Evolutionary conservation across 768 basidiomycete genomes (phyloP).

Genomic region (Leccinum pellstonianum): DNA sequence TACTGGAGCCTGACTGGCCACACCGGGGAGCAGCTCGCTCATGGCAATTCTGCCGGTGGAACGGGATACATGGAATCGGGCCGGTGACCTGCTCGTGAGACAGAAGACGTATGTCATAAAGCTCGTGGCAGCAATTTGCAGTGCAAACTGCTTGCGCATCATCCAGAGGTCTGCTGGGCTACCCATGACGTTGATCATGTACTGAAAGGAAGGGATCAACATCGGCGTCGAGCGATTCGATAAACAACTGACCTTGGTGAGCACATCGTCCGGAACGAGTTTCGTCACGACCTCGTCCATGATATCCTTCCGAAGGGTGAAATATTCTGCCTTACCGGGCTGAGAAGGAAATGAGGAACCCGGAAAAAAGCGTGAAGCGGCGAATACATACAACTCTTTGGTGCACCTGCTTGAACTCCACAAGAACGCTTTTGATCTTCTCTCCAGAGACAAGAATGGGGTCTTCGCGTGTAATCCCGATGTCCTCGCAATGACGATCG

Average conservation of each 20-base stretch:
- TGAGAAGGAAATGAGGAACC: conserved; percentile 25
- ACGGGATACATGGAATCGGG: conserved; percentile 87
- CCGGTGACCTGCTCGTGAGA: conserved; percentile 78
- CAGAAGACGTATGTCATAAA: conserved; percentile 92
- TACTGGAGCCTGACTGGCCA: conserved; percentile 48
- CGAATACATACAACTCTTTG: conserved; percentile 37
- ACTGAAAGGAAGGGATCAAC: conserved; percentile 47
- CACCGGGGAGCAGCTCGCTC: conserved; percentile 86
- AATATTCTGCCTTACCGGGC: conserved; percentile 64
- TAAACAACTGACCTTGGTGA: conserved; percentile 61
- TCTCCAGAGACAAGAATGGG: conserved; percentile 84
- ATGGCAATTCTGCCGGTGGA: conserved; percentile 87
- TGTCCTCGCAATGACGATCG: conserved; percentile 80
- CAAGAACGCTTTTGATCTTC: conserved; percentile 70
- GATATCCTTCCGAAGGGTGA: conserved; percentile 76
- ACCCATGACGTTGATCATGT: conserved; percentile 85
- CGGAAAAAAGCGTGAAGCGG: not conserved
- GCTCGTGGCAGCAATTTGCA: conserved; percentile 82
- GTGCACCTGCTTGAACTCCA: conserved; percentile 53
- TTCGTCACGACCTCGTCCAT: conserved; percentile 86
- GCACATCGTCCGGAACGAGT: conserved; percentile 85
- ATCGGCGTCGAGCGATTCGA: not conserved
- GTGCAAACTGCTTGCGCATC: conserved; percentile 95
- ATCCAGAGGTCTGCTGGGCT: conserved; percentile 87
- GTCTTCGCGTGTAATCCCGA: conserved; percentile 80